Percentiles rank a stretch among this genome's conserved stretches.
Conservation (phyloP, 2,329 filamentous ascomycete species). For the Coniochaeta sp. region DNA sequence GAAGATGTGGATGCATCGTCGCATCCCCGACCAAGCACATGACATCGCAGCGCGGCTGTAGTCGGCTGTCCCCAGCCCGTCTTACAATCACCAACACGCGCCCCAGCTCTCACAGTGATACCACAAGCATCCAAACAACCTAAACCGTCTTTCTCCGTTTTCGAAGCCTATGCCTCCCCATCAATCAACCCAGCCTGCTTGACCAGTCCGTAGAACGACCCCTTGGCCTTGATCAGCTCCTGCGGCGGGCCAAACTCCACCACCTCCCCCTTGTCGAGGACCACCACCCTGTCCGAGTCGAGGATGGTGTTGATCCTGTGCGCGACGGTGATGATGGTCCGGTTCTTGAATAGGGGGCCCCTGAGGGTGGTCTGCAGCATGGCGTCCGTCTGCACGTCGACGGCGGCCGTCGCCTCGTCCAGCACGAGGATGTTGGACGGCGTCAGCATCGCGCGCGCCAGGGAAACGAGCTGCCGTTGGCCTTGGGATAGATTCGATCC, state of each 20-base stretch:
- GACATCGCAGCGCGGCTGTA: not conserved
- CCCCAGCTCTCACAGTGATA: not conserved
- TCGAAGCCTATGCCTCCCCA: not conserved
- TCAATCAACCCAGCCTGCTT: conserved; percentile 70
- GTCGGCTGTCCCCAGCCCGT: not conserved
- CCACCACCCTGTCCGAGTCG: conserved; percentile 80
- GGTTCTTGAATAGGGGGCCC: conserved; percentile 68
- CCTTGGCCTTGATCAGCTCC: conserved; percentile 64
- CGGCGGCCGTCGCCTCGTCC: conserved; percentile 85
- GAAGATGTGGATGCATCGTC: not conserved
- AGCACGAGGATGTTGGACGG: conserved; percentile 96
- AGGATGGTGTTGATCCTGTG: conserved; percentile 98
- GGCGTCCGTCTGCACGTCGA: conserved; percentile 61
- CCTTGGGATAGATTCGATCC: conserved; percentile 93
- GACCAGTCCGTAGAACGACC: conserved; percentile 83
- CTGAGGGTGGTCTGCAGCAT: conserved; percentile 58
- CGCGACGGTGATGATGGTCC: conserved; percentile 96
- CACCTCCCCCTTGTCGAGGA: conserved; percentile 83
- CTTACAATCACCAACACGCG: not conserved
- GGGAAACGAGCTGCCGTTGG: conserved; percentile 86
- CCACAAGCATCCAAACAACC: not conserved
- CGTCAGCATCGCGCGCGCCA: conserved; percentile 87
- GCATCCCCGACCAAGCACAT: not conserved
- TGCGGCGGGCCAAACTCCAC: conserved; percentile 87
- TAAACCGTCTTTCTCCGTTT: not conserved